Evolutionary conservation across 805 yeast genomes (phyloP).

Genomic region (Hanseniaspora clermontiae): DNA sequence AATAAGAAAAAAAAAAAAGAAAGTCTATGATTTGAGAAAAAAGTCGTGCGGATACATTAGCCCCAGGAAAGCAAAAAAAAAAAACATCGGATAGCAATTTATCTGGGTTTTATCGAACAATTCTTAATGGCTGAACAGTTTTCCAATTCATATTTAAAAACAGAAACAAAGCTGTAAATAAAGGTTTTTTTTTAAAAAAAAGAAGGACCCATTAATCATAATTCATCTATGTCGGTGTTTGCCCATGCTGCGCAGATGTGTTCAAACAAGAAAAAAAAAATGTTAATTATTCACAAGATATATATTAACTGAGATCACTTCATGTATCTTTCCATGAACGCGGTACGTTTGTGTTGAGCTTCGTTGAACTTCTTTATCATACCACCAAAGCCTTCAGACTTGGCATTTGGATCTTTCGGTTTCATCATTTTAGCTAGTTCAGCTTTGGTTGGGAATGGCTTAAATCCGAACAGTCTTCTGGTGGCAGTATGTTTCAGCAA

Average conservation of each 20-base stretch:
- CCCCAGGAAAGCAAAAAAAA: neutral
- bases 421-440: conserved; percentile 35
- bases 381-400: conserved; percentile 29
- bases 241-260: too few species aligned
- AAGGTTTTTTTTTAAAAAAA: too few species aligned
- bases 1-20: neutral
- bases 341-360: conserved; percentile 29
- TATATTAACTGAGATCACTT: neutral
- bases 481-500: conserved; percentile 47
- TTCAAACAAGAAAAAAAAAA: neutral
- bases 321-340: neutral
- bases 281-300: conserved; percentile 7
- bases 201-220: too few species aligned
- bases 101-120: too few species aligned
- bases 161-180: too few species aligned
- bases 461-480: conserved; percentile 34
- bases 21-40: neutral
- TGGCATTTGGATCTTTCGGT: conserved; percentile 20
- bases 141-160: too few species aligned
- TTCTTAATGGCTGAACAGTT: too few species aligned
- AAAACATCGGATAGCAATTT: too few species aligned
- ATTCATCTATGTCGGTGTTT: too few species aligned
- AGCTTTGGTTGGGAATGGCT: conserved; percentile 44
- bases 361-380: conserved; percentile 31
- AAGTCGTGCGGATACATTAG: neutral